A percentile compares a stretch with the other conserved stretches of the same genome.
These are phyloP conservation scores for Circinella minor DNA, from an alignment of 371 early-diverging fungal species.

Conservation along the genomic window DNA sequence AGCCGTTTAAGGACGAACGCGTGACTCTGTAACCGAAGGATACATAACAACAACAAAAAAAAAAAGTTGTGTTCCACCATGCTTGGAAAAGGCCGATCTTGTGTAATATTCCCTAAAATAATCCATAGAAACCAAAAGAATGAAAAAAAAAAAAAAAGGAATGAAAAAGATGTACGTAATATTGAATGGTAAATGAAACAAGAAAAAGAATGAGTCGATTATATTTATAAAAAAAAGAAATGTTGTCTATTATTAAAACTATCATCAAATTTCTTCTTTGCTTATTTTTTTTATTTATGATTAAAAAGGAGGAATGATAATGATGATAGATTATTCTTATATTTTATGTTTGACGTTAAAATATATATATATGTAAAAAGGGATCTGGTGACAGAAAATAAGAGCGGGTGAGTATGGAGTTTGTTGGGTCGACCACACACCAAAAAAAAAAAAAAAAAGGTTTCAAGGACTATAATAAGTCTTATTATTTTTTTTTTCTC, in stretches of 20 bases:
- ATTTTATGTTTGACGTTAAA: no score
- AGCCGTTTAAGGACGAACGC: constrained; percentile 7
- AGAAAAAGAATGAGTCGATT: no score
- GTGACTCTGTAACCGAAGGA: background rate
- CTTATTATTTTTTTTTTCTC: background rate
- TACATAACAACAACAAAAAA: no score
- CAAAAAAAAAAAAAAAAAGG: background rate
- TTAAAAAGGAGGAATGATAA: no score
- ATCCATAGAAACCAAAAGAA: background rate
- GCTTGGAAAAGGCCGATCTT: background rate
- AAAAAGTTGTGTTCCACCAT: background rate
- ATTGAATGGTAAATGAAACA: no score
- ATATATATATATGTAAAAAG: background rate
- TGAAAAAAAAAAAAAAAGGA: background rate
- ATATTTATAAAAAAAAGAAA: no score
- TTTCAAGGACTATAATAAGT: background rate
- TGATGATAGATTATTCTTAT: no score
- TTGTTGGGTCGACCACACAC: background rate
- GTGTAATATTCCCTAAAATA: background rate
- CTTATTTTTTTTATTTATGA: no score
- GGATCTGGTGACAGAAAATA: constrained; percentile 6
- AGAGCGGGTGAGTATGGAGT: background rate
- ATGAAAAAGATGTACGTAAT: background rate
- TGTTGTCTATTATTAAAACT: no score
- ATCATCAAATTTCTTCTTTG: no score